Evolutionary conservation across 2,329 filamentous ascomycete genomes (phyloP).

Genomic region (Pseudohalonectria lignicola): DNA sequence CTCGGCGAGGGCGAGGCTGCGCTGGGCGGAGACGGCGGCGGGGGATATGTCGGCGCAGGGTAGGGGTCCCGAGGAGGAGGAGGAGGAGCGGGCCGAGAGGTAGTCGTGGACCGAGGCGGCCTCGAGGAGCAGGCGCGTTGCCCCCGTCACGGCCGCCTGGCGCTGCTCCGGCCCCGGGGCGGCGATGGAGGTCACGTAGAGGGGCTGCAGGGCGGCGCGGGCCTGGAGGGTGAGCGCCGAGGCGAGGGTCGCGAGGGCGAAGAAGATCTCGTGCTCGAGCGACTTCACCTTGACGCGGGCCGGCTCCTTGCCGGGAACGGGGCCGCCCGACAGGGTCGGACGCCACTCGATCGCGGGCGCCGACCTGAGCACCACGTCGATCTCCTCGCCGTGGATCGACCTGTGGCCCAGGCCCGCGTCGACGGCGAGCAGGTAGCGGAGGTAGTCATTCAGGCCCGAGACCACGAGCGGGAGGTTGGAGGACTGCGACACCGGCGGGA

Average conservation of each 20-base stretch:
- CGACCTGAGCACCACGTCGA: conserved; percentile 54
- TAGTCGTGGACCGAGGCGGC: conserved; percentile 71
- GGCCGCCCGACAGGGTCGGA: conserved; percentile 58
- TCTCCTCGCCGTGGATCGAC: conserved; percentile 41
- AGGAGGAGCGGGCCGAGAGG: conserved; percentile 46
- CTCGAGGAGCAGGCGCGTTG: conserved; percentile 67
- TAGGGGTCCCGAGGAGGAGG: conserved; percentile 14
- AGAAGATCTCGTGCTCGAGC: conserved; percentile 75
- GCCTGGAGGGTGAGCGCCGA: conserved; percentile 65
- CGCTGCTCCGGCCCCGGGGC: conserved; percentile 56
- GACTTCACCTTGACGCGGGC: conserved; percentile 59
- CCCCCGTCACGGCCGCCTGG: conserved; percentile 56
- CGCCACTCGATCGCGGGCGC: conserved; percentile 70
- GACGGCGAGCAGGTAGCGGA: conserved; percentile 73
- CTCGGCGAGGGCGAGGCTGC: conserved; percentile 67
- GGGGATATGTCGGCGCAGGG: conserved; percentile 44
- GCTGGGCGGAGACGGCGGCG: conserved; percentile 41
- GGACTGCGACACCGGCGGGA: conserved; percentile 60
- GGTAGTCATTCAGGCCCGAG: conserved; percentile 60
- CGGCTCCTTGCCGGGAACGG: conserved; percentile 44
- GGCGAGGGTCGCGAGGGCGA: conserved; percentile 66
- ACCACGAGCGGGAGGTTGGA: conserved; percentile 61
- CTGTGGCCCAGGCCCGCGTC: conserved; percentile 57
- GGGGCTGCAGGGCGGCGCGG: conserved; percentile 57
- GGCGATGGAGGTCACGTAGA: conserved; percentile 56